Evolutionary conservation across 768 basidiomycete genomes (phyloP).

Genomic region (Auriscalpium vulgare): DNA sequence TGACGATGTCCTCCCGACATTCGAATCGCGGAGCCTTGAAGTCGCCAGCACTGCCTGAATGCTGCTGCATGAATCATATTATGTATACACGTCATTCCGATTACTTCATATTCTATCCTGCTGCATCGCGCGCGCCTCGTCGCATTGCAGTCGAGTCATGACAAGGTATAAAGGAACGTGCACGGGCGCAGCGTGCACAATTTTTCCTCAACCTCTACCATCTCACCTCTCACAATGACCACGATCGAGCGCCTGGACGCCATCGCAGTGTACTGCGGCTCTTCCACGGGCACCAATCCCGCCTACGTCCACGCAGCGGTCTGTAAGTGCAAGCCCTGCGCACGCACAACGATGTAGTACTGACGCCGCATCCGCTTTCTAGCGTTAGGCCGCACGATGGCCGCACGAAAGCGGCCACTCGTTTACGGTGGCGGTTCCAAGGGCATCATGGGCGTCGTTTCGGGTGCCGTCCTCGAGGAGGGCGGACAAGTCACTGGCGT

Average conservation of each 20-base stretch:
- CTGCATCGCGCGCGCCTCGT: too few species aligned
- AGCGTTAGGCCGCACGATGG: slow-evolving; percentile 75
- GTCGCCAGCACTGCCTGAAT: too few species aligned
- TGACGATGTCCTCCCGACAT: too few species aligned
- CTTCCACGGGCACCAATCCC: not conserved
- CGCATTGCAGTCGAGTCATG: too few species aligned
- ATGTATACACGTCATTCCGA: too few species aligned
- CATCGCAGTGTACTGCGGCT: slow-evolving; percentile 2
- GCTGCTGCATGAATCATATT: too few species aligned
- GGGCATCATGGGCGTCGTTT: slow-evolving; percentile 85
- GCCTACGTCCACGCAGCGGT: not conserved
- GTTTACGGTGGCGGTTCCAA: slow-evolving; percentile 82
- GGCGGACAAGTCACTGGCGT: slow-evolving; percentile 75
- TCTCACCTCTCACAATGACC: too few species aligned
- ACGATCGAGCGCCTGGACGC: not conserved
- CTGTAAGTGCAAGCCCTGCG: not conserved
- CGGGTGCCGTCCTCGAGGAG: slow-evolving; percentile 49
- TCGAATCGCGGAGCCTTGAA: too few species aligned
- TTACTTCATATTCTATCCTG: too few species aligned
- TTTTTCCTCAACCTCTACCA: too few species aligned
- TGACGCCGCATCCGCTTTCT: not conserved
- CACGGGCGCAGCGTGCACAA: too few species aligned
- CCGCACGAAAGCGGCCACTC: slow-evolving; percentile 47
- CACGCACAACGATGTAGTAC: not conserved
- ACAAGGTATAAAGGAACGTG: too few species aligned